Evolutionary conservation across 2,329 filamentous ascomycete species (phyloP).

Genomic region (Arthrobotrys pseudoclavata): DNA sequence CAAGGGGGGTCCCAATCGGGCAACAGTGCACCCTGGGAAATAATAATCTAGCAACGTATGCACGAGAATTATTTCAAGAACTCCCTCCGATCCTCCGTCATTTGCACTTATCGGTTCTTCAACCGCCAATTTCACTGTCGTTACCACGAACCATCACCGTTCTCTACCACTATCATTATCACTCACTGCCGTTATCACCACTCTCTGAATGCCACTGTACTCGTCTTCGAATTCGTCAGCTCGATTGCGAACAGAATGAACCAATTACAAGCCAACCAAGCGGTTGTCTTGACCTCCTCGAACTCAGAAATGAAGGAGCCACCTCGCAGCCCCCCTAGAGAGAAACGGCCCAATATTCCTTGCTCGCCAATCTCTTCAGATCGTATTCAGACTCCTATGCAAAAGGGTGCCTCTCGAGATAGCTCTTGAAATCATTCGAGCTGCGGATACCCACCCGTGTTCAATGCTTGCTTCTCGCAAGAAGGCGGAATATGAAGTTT

Average conservation of each 20-base stretch:
- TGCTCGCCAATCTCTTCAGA: background rate
- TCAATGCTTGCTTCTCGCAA: background rate
- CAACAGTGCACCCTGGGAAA: too few species aligned
- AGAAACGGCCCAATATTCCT: background rate
- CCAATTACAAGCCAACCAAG: too few species aligned
- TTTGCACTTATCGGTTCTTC: too few species aligned
- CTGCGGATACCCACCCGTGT: slow-evolving; percentile 10
- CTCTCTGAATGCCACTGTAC: too few species aligned
- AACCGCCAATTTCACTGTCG: background rate
- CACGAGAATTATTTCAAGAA: too few species aligned
- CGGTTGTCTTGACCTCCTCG: too few species aligned
- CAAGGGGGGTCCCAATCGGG: too few species aligned
- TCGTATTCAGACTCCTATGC: slow-evolving; percentile 5
- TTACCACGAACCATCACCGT: background rate
- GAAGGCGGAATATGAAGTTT: background rate
- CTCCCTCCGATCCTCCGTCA: too few species aligned
- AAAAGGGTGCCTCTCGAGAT: slow-evolving; percentile 26
- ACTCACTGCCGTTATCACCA: too few species aligned
- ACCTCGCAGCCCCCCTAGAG: background rate
- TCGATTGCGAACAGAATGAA: too few species aligned
- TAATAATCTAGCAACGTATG: too few species aligned
- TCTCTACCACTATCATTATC: background rate
- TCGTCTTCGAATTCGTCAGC: too few species aligned
- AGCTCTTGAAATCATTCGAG: slow-evolving; percentile 16
- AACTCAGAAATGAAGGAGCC: background rate